Evolutionary conservation across 306 rosid genomes (phyloP).

Genomic region (Cyamopsis tetragonoloba): DNA sequence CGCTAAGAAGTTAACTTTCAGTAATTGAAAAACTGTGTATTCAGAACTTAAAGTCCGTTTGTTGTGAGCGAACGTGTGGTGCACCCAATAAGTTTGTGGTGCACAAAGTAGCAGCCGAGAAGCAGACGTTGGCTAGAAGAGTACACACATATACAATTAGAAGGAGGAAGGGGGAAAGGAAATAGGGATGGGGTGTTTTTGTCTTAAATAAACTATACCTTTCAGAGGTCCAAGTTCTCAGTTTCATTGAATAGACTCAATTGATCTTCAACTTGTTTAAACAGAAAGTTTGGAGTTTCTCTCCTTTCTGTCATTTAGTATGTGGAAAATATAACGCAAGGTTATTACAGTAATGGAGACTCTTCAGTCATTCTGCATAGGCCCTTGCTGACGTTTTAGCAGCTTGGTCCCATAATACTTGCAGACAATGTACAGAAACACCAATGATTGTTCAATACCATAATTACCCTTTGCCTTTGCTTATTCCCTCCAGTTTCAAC

Average conservation of each 20-base stretch:
- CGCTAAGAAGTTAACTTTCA: too few species aligned
- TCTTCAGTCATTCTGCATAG: slow-evolving; percentile 46
- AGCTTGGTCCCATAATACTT: slow-evolving; percentile 54
- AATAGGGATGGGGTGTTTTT: slow-evolving; percentile 59
- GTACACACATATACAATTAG: slow-evolving; percentile 14
- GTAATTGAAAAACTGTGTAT: too few species aligned
- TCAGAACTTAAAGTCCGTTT: too few species aligned
- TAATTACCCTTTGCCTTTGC: slow-evolving; percentile 20
- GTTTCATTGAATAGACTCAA: slow-evolving; percentile 46
- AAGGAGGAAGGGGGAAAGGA: neutral
- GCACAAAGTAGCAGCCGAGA: too few species aligned
- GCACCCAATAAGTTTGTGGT: too few species aligned
- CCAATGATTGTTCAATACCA: slow-evolving; percentile 42
- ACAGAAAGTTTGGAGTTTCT: slow-evolving; percentile 52
- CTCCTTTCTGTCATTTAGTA: slow-evolving; percentile 24
- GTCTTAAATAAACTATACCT: slow-evolving; percentile 35
- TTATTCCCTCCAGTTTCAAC: slow-evolving; percentile 15
- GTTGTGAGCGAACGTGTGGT: too few species aligned
- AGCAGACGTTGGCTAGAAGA: slow-evolving; percentile 21
- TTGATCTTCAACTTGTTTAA: slow-evolving; percentile 51
- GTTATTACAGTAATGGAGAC: slow-evolving; percentile 49
- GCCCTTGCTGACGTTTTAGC: slow-evolving; percentile 57
- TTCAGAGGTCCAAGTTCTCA: slow-evolving; percentile 53
- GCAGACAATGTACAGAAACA: slow-evolving; percentile 37
- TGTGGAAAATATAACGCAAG: slow-evolving; percentile 34